Base-by-base conservation (phyloP, 2,329 filamentous ascomycete species). In the Pyrenophora graminea region DNA sequence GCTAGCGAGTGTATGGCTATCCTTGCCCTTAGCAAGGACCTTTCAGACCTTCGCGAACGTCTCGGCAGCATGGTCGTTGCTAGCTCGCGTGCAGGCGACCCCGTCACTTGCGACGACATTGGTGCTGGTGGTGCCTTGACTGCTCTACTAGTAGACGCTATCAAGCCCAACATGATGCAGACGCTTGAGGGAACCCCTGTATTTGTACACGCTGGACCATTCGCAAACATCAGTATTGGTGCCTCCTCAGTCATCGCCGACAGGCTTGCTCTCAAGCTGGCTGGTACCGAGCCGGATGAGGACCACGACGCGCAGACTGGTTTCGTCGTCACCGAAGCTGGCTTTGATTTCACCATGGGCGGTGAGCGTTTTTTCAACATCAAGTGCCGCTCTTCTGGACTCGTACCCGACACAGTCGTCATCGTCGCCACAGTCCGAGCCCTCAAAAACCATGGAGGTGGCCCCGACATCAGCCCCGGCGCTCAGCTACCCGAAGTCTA, bases 311-410 rank as follows among this genome's bases (percentile, higher is more conserved):
- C 86, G 63, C 93, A 94, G 80, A 85, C 89, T 25, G 94, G 94
- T 8, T 97, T 94, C 66, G 93, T 97, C 18, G 87, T 99, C 32
- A 99, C 94, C 1, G 94, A 99, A 76, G 93, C 94, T 45, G 94
- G 94, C 8, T 99, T 99, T 74, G 94, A 99, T 76, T 99, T 99
- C 78, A 97, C 94, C 67, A 99, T 99, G 94, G 94, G 94, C 59
- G 94, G 94, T 58, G 94, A 99, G 82, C 89, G 94, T 45, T 99
- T 99, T 83, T 97, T 99, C 85, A 97, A 99, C 80, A 97, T 99
- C 82, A 99, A 99, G 82, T 97, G 94, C 79, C 89, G 94, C 54
- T 89, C 91, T 8, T 97, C 93, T 5, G 93, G 93, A 19, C 86
- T 99, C 39, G 85, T 91, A 2, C 94, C 94, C 2, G 94, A 99